Evolutionary conservation across 2,329 filamentous ascomycete species (phyloP).

Genomic region (Septoria petroselini): DNA sequence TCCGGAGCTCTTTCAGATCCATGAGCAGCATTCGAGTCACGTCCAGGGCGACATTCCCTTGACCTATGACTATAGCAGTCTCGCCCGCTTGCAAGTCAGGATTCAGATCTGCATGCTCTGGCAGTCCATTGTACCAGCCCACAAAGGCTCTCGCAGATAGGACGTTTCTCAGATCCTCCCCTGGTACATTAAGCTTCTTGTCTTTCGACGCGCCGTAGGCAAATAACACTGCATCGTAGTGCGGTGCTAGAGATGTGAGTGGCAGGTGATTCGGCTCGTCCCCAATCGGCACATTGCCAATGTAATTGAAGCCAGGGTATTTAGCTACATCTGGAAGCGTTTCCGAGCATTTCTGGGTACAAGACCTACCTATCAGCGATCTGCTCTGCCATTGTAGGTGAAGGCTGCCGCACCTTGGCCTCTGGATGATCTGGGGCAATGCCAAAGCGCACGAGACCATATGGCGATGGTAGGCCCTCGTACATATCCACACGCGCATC

Average conservation of each 20-base stretch:
- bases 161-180: conserved; percentile 73
- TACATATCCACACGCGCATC: conserved; percentile 88
- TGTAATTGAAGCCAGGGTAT: conserved; percentile 79
- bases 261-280: conserved; percentile 54
- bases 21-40: conserved; percentile 84
- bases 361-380: conserved; percentile 27
- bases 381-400: conserved; percentile 5
- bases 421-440: conserved; percentile 98
- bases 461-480: conserved; percentile 87
- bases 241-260: conserved; percentile 64
- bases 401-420: conserved; percentile 68
- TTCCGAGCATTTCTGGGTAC: conserved; percentile 79
- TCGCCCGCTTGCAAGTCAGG: conserved; percentile 73
- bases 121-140: conserved; percentile 96
- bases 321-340: conserved; percentile 86
- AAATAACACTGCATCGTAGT: conserved; percentile 91
- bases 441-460: conserved; percentile 85
- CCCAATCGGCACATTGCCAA: conserved; percentile 84
- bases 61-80: conserved; percentile 82
- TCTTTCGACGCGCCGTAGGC: conserved; percentile 90
- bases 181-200: conserved; percentile 71
- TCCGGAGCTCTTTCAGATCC: conserved; percentile 66
- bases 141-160: conserved; percentile 91
- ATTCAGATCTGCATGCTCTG: conserved; percentile 70
- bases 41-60: conserved; percentile 94